Base-by-base conservation (phyloP, 2,329 filamentous ascomycete genomes). In the Xylariaceae sp. region DNA sequence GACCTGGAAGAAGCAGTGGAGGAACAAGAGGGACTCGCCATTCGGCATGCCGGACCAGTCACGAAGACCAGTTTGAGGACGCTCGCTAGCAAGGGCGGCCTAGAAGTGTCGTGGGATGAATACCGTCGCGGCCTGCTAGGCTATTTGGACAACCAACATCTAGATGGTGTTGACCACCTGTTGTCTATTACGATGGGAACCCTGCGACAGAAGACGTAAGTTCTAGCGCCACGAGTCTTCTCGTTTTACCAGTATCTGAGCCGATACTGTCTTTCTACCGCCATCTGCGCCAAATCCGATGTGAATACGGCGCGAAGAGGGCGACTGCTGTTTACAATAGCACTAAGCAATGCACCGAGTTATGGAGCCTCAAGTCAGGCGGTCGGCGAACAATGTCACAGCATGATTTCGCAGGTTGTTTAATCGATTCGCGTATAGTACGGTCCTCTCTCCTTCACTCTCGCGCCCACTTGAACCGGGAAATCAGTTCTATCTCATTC, bases 181-280 rank as follows among this genome's bases (percentile, higher is more conserved):
- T 87, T 95, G 80, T 88, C 88, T 72, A 90, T 86, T 67, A 92
- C 89, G 1, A 91, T 94, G 83, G 90, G 88, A 71, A 84, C 87
- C 54, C 74, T 93, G 66, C 86, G 85, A 74, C 82, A 77, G 61
- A 73, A 75, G 39, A 75, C 66, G 18, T 68, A 64, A 18, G 53
- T 5, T 51, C 47, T 67, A 63, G 15, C 45, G 5, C 53, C 37
- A 45, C 3, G 54, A 50, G 52, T 10, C n/a, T 30, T 11, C 15
- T 45, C 2, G 17, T 17, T 15, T 51, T 30, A 18, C 15, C 35
- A 3, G 3, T 44, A 44, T 11, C n/a, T 11, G 45, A 35, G 10
- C 17, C 39, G 51, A 49, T 2, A 50, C 13, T 45, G n/a, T 55
- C 37, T 30, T 4, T 49, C 44, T n/a, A 45, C 42, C 11, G 5